phyloP scores from a whole-genome alignment of 345 rosid genomes.

The Fremontodendron californicum region DNA sequence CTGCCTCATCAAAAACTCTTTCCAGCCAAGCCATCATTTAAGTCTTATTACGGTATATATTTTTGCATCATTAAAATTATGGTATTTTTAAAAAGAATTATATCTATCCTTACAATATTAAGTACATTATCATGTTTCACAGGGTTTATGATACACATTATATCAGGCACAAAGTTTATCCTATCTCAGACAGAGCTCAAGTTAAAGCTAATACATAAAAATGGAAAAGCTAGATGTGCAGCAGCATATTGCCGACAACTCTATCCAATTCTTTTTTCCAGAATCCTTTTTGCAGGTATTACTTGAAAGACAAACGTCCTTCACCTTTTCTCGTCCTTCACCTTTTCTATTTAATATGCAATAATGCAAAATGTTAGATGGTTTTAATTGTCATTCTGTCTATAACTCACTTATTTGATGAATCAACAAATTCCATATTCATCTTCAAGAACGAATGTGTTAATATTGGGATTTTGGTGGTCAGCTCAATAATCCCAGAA shows the following conservation, averaged over 20 bases:
- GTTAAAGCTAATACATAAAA: not conserved
- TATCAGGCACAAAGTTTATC: not conserved
- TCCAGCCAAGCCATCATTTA: not conserved
- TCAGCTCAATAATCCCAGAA: not conserved
- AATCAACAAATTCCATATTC: not conserved
- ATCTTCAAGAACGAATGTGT: not conserved
- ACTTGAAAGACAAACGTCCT: not conserved
- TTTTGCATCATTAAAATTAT: not conserved
- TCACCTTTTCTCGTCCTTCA: too few relatives aligned
- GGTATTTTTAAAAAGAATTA: not conserved
- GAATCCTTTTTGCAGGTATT: not conserved
- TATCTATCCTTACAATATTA: not conserved
- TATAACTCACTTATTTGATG: constrained; percentile 7
- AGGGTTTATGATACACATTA: not conserved
- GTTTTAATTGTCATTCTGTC: not conserved
- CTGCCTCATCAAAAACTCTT: not conserved
- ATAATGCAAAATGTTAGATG: not conserved
- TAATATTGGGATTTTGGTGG: not conserved
- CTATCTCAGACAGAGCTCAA: not conserved
- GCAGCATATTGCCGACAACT: not conserved
- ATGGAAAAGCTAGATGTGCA: not conserved
- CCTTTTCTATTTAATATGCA: not conserved
- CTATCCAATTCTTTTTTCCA: not conserved
- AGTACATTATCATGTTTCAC: not conserved
- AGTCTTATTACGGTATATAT: not conserved